Evolutionary conservation across 225 moss, liverwort and hornwort genomes (phyloP).

Genomic region (Antitrichia curtipendula): DNA sequence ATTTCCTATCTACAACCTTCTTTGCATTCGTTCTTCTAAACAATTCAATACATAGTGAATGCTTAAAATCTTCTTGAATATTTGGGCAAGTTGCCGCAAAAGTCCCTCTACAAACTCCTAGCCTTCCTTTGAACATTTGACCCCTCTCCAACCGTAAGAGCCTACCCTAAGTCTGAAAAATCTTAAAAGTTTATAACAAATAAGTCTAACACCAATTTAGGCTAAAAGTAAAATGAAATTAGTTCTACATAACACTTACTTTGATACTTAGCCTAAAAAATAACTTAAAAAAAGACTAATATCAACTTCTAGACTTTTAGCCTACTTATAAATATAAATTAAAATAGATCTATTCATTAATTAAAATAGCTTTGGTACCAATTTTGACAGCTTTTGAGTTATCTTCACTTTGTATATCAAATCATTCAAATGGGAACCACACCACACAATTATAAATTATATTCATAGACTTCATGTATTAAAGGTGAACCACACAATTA

Average conservation of each 20-base stretch:
- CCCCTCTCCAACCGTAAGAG: fast-evolving
- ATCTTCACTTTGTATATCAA: neutral
- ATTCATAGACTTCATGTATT: neutral
- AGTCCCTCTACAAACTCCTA: fast-evolving
- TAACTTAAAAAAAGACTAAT: neutral
- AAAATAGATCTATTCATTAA: neutral
- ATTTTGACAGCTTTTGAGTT: neutral
- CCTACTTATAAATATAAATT: fast-evolving
- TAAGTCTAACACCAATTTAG: neutral
- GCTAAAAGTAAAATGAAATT: neutral
- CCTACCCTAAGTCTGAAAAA: neutral
- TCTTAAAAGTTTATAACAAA: neutral
- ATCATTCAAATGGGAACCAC: too few relatives aligned
- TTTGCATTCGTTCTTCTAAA: neutral
- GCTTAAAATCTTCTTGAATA: neutral
- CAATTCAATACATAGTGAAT: fast-evolving
- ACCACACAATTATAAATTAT: neutral
- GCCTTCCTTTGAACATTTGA: fast-evolving
- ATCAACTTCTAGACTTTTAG: neutral
- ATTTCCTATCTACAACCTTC: neutral
- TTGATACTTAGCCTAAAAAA: neutral
- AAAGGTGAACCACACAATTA: fast-evolving
- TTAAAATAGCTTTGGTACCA: neutral
- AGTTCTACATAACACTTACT: neutral
- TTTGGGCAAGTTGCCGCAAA: fast-evolving